Percentiles rank a stretch among this genome's conserved stretches.
phyloP scores from a whole-genome alignment of 306 rosid species.

The Prunus padus region DNA sequence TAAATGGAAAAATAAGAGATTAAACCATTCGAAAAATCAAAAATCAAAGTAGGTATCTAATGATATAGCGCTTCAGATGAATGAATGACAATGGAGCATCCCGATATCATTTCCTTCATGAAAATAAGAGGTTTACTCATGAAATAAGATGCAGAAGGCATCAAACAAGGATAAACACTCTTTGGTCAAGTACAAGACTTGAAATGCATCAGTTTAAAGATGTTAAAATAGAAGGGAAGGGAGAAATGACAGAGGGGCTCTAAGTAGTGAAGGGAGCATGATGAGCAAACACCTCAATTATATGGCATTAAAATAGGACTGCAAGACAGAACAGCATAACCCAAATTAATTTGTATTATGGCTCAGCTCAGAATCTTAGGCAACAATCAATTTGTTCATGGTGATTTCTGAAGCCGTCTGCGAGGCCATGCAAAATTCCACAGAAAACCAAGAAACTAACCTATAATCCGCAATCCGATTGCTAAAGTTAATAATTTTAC shows the following conservation, averaged over 20 bases:
- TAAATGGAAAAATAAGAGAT: not conserved
- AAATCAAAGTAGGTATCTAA: not conserved
- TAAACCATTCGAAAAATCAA: not conserved
- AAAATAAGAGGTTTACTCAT: not conserved
- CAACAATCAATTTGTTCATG: not conserved
- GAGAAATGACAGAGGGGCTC: no score
- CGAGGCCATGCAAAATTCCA: not conserved
- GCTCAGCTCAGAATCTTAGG: not conserved
- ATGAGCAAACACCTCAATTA: no score
- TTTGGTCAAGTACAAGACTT: not conserved
- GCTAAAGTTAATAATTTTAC: not conserved
- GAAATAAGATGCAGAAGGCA: not conserved
- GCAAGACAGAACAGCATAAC: not conserved
- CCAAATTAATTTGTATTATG: not conserved
- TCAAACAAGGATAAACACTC: not conserved
- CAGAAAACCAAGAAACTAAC: not conserved
- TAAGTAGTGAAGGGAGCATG: no score
- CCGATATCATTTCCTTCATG: not conserved
- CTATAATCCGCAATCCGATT: not conserved
- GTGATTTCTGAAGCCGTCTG: not conserved
- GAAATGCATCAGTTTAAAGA: no score
- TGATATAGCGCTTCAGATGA: no score
- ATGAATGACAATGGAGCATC: no score
- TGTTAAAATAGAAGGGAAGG: not conserved
- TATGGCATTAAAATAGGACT: not conserved